Percentiles rank a stretch among this genome's conserved stretches.
phyloP scores from a whole-genome alignment of 2,329 filamentous ascomycete species.

The Xylariales sp. region DNA sequence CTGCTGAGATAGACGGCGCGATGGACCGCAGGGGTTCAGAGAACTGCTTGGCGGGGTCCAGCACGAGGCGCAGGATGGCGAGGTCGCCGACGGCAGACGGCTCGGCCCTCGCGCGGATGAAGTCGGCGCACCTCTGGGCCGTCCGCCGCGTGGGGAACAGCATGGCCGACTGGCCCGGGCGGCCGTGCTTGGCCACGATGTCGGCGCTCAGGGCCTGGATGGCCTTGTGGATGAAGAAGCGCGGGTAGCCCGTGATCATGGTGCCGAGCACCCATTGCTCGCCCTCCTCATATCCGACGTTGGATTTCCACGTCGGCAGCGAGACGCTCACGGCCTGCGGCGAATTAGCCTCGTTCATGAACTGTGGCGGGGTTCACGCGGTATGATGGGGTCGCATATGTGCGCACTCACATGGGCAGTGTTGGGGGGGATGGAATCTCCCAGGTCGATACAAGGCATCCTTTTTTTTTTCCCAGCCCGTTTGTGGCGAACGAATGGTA shows the following conservation, averaged over 20 bases:
- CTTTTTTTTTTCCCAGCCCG: constrained; percentile 18
- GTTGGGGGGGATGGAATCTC: constrained; percentile 80
- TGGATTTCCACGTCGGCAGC: constrained; percentile 90
- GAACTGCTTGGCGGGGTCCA: constrained; percentile 66
- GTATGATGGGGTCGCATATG: background rate
- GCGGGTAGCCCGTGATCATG: constrained; percentile 93
- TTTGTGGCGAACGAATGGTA: background rate
- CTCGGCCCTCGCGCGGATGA: constrained; percentile 72
- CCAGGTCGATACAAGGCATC: constrained; percentile 66
- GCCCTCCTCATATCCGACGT: constrained; percentile 94
- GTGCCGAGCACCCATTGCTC: constrained; percentile 84
- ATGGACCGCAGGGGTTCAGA: constrained; percentile 65
- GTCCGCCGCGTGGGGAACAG: constrained; percentile 80
- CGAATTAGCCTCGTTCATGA: background rate
- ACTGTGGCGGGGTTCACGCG: background rate
- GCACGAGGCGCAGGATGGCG: constrained; percentile 70
- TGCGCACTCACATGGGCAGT: constrained; percentile 76
- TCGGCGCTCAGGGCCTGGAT: constrained; percentile 79
- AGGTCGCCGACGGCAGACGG: constrained; percentile 62
- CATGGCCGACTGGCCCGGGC: constrained; percentile 75
- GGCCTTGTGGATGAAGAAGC: constrained; percentile 91
- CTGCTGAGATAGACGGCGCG: constrained; percentile 72
- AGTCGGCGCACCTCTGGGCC: constrained; percentile 79
- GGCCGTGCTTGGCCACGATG: constrained; percentile 73
- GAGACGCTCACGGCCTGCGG: constrained; percentile 92